phyloP scores from a whole-genome alignment of 805 yeast genomes.

The Kodamaea laetipori region DNA sequence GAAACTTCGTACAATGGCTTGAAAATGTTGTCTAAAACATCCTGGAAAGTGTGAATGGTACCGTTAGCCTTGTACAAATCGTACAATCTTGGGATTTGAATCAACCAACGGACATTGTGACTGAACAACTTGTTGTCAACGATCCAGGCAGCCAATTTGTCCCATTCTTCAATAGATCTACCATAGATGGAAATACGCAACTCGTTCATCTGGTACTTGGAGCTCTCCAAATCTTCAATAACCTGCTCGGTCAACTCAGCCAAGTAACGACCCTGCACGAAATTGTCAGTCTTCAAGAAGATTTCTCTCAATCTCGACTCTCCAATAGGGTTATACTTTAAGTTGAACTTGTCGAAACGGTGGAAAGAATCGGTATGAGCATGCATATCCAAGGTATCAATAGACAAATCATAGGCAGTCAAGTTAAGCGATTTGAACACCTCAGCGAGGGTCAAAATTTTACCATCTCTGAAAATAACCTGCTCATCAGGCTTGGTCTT shows the following conservation, averaged over 20 bases:
- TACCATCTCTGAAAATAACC: slow-evolving; percentile 92
- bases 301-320: slow-evolving; percentile 97
- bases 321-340: slow-evolving; percentile 97
- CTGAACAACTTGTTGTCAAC: slow-evolving; percentile 88
- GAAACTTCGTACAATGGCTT: slow-evolving; percentile 90
- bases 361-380: slow-evolving; percentile 98
- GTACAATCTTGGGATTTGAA: slow-evolving; percentile 92
- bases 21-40: slow-evolving; percentile 76
- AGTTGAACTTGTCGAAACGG: slow-evolving; percentile 94
- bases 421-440: slow-evolving; percentile 89
- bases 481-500: slow-evolving; percentile 84
- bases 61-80: slow-evolving; percentile 82
- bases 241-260: slow-evolving; percentile 96
- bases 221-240: slow-evolving; percentile 87
- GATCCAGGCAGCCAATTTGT: slow-evolving; percentile 91
- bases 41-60: slow-evolving; percentile 69
- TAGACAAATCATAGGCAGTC: slow-evolving; percentile 92
- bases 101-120: slow-evolving; percentile 94
- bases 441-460: slow-evolving; percentile 78
- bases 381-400: slow-evolving; percentile 98
- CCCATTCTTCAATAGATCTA: slow-evolving; percentile 89
- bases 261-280: slow-evolving; percentile 80
- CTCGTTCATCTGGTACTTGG: slow-evolving; percentile 97
- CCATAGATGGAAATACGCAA: slow-evolving; percentile 95
- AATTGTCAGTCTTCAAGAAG: slow-evolving; percentile 93